phyloP scores from a whole-genome alignment of 2,329 filamentous ascomycete species.

The Claviceps sp. region DNA sequence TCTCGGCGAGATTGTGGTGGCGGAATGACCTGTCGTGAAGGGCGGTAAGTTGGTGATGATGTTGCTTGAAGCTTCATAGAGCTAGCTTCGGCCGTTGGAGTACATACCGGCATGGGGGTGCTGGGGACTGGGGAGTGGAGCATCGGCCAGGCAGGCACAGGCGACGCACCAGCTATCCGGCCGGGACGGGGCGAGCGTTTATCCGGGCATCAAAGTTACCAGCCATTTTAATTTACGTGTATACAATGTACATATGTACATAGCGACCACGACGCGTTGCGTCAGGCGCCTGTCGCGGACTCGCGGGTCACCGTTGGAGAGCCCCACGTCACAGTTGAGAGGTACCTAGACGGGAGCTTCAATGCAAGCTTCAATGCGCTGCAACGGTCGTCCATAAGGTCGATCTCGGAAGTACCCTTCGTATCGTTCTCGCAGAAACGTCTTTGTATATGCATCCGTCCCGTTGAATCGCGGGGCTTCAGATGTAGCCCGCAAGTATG shows the following conservation, averaged over 20 bases:
- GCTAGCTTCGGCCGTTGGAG: neutral
- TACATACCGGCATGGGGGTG: neutral
- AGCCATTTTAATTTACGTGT: too few species aligned
- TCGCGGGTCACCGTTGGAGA: neutral
- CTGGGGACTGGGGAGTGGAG: slow-evolving; percentile 19
- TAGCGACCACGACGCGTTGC: neutral
- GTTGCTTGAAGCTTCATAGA: neutral
- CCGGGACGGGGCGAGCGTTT: slow-evolving; percentile 1
- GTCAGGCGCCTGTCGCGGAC: neutral
- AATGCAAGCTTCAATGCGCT: neutral
- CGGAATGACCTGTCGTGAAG: neutral
- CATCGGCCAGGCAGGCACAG: slow-evolving; percentile 20
- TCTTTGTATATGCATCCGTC: slow-evolving; percentile 1
- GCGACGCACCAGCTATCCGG: neutral
- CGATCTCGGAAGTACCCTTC: too few species aligned
- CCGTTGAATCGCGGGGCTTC: slow-evolving; percentile 7
- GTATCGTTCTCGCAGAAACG: too few species aligned
- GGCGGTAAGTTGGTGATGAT: neutral
- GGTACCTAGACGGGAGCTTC: neutral
- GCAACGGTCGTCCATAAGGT: neutral
- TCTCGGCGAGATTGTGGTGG: neutral
- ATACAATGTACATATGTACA: too few species aligned
- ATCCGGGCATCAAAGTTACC: neutral
- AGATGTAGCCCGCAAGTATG: slow-evolving; percentile 27
- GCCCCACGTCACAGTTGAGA: neutral